Percentiles rank a stretch among this genome's conserved stretches.
Conservation (phyloP, 2,329 filamentous ascomycete species). For the Fusarium brachygibbosum region DNA sequence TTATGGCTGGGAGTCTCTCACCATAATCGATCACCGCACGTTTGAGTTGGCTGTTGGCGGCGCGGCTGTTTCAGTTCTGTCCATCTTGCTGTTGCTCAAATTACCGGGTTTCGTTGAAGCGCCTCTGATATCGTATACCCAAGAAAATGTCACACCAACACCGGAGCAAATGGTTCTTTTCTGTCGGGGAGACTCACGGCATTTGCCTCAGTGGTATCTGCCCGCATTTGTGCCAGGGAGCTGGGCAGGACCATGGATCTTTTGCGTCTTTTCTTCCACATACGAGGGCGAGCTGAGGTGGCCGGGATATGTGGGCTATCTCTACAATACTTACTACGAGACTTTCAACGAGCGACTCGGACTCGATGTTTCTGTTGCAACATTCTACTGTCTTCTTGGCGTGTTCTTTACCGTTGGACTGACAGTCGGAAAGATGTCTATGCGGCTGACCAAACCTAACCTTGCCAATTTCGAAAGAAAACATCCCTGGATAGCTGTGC, state of each 20-base stretch:
- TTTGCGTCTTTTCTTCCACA: background rate
- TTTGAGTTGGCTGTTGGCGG: slow-evolving; percentile 29
- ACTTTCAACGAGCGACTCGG: fast-evolving
- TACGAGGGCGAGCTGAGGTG: slow-evolving; percentile 6
- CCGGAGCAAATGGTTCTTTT: slow-evolving; percentile 11
- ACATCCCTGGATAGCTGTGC: background rate
- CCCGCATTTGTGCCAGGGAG: background rate
- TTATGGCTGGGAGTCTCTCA: slow-evolving; percentile 7
- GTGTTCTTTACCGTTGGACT: background rate
- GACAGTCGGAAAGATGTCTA: fast-evolving
- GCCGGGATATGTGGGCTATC: fast-evolving
- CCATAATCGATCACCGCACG: slow-evolving; percentile 19
- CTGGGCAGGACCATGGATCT: background rate
- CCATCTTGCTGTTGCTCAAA: slow-evolving; percentile 17
- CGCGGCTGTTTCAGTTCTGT: background rate
- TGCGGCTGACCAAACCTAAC: background rate
- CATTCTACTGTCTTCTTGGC: background rate
- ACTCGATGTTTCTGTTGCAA: background rate
- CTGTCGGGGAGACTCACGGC: slow-evolving; percentile 12
- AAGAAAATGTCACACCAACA: background rate
- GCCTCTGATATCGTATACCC: background rate
- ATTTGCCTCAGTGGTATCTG: slow-evolving; percentile 15
- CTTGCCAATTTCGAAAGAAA: background rate
- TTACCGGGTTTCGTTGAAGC: slow-evolving; percentile 15
- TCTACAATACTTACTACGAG: background rate